Conservation (phyloP, 495 filamentous ascomycete genomes). For the Xylaria flabelliformis region DNA sequence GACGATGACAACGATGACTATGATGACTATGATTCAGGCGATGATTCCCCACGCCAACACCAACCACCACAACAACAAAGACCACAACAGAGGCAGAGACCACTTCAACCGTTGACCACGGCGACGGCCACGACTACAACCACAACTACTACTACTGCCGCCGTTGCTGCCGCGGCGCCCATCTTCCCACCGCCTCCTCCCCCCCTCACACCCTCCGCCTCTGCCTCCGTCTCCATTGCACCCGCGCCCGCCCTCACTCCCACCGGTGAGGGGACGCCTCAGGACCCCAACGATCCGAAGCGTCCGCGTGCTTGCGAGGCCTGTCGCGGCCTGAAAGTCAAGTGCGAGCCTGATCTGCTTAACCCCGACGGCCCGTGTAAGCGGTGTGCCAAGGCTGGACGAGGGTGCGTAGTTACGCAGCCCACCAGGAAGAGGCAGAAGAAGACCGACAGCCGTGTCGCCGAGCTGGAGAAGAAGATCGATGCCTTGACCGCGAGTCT, state of each 20-base stretch:
- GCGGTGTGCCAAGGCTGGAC: constrained; percentile 82
- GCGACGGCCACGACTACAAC: background rate
- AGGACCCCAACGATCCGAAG: constrained; percentile 65
- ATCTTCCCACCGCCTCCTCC: background rate
- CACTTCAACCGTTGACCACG: background rate
- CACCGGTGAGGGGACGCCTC: constrained; percentile 22
- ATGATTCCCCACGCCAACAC: constrained; percentile 24
- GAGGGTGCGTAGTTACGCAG: constrained; percentile 80
- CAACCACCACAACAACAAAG: constrained; percentile 26
- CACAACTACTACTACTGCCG: background rate
- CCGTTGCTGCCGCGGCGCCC: background rate
- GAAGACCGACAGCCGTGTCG: constrained; percentile 90
- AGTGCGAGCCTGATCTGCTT: constrained; percentile 76
- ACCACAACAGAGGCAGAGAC: constrained; percentile 22
- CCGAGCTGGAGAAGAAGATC: constrained; percentile 94
- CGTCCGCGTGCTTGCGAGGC: constrained; percentile 83
- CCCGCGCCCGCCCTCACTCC: background rate
- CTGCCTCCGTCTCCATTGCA: background rate
- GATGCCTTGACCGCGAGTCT: constrained; percentile 83
- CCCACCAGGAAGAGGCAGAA: constrained; percentile 89
- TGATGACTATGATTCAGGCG: constrained; percentile 12
- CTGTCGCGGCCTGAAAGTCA: constrained; percentile 88
- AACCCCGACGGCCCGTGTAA: constrained; percentile 74
- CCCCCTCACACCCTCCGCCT: background rate
- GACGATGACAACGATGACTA: background rate